A percentile compares a stretch with the other conserved stretches of the same genome.
phyloP scores from a whole-genome alignment of 805 yeast species.

The Pichia phayaonensis region DNA sequence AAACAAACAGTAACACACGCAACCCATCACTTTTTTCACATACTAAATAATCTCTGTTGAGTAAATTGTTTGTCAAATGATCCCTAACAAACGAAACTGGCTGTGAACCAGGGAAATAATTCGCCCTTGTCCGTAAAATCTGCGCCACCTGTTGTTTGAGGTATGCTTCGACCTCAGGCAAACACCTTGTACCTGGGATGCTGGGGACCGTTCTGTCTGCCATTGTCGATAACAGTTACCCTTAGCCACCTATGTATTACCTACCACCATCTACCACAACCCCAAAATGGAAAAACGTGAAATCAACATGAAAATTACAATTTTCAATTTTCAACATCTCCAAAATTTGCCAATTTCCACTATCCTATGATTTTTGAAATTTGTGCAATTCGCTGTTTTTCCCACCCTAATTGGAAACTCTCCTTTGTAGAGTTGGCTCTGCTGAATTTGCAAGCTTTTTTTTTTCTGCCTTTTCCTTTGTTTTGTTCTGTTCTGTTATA shows the following conservation, averaged over 20 bases:
- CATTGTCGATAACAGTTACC: slow-evolving; percentile 8
- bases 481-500: background rate
- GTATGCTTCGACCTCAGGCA: slow-evolving; percentile 61
- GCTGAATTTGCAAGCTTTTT: background rate
- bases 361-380: background rate
- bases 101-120: slow-evolving; percentile 83
- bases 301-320: slow-evolving; percentile 1
- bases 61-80: slow-evolving; percentile 57
- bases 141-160: slow-evolving; percentile 62
- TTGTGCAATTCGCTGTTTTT: background rate
- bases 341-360: background rate
- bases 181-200: slow-evolving; percentile 79
- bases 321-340: background rate
- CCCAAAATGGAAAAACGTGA: background rate
- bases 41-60: slow-evolving; percentile 75
- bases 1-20: slow-evolving; percentile 66
- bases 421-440: background rate
- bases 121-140: slow-evolving; percentile 47
- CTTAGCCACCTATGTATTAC: too few species aligned
- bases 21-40: slow-evolving; percentile 96
- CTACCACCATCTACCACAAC: slow-evolving; percentile 1
- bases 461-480: background rate
- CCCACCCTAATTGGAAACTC: background rate
- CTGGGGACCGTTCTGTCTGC: slow-evolving; percentile 56
- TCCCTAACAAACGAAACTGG: slow-evolving; percentile 82